These are phyloP conservation scores for Mycena citricolor DNA, from an alignment of 1,284 basidiomycete genomes.

Conservation along the genomic window DNA sequence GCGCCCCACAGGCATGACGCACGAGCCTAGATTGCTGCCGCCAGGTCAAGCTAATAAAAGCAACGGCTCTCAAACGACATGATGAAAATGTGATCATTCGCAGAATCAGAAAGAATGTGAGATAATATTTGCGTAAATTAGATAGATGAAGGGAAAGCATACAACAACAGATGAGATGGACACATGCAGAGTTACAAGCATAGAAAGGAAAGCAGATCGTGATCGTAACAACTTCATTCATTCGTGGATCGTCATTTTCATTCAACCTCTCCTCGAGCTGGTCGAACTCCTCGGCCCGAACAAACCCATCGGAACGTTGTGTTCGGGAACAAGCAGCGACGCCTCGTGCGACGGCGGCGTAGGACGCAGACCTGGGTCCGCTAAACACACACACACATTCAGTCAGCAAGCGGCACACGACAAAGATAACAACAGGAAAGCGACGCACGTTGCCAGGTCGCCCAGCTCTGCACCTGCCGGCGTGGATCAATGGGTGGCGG, in stretches of 20 bases:
- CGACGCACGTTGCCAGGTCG: slow-evolving; percentile 68
- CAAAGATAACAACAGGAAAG: slow-evolving; percentile 9
- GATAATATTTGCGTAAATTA: too few species aligned
- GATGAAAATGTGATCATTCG: too few species aligned
- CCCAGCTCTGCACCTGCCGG: slow-evolving; percentile 51
- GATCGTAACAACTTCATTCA: background rate
- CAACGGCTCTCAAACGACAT: too few species aligned
- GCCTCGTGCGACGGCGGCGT: slow-evolving; percentile 52
- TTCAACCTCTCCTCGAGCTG: background rate
- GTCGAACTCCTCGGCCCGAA: slow-evolving; percentile 55
- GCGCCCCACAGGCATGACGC: too few species aligned
- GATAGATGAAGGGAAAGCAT: too few species aligned
- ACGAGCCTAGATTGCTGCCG: too few species aligned
- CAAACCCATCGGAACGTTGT: slow-evolving; percentile 51
- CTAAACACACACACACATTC: slow-evolving; percentile 29
- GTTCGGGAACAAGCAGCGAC: slow-evolving; percentile 54
- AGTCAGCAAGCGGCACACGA: slow-evolving; percentile 2
- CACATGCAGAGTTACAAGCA: background rate
- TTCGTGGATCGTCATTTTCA: background rate
- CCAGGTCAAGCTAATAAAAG: too few species aligned
- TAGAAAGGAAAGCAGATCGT: slow-evolving; percentile 5
- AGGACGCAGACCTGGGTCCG: slow-evolving; percentile 46
- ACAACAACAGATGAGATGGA: too few species aligned
- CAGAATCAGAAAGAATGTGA: too few species aligned
- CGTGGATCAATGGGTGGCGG: slow-evolving; percentile 37